Evolutionary conservation across 2,329 filamentous ascomycete species (phyloP), one percentile per base, ranked within the genome.

Genomic region (Cladophialophora bantiana): DNA sequence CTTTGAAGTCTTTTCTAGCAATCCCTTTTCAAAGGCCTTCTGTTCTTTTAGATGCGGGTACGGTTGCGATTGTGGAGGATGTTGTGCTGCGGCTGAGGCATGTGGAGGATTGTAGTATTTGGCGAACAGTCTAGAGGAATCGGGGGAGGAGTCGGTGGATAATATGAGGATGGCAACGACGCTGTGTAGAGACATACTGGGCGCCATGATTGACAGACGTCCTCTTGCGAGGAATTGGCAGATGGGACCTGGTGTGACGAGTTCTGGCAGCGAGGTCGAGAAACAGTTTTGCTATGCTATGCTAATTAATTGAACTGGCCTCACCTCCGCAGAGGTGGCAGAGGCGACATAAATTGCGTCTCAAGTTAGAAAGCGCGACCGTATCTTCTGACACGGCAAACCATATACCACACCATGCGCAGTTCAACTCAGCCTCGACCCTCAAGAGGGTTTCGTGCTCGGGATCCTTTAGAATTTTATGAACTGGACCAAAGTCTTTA

Each of bases 1-100:
- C 85, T 98, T 99, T 73, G 91, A 90, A 15, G 95, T 98, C 86
- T 99, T 98, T 76, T 97, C 90, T 67, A 97, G 83, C 45, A 99
- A 86, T 5, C 94, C 95, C 83, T 97, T 97, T 81, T 99, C 95
- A 76, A 99, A 99, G 1, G 91, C 87, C 80, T 96, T 97, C 82
- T 99, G 95, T 74, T 96, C 89, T 83, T 97, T 97, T 64, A 95
- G 81, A 66, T 92, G 93, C 66, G 92, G 85, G 80, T 97, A 98
- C 26, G 94, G 92, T 71, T 86, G 85, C 12, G 59, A 31, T 40
- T 50, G 32, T 75, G 86, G 86, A 54, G 86, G 86, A 74, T 85
- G 86, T 73, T 81, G 82, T 60, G 86, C 82, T 73, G 86, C 83
- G 72, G 84, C 82, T 64, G 85, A 79, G 66, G 80, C 78, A 77